phyloP scores from a whole-genome alignment of 1,139 yeast genomes.

The Diutina scorzettiae region DNA sequence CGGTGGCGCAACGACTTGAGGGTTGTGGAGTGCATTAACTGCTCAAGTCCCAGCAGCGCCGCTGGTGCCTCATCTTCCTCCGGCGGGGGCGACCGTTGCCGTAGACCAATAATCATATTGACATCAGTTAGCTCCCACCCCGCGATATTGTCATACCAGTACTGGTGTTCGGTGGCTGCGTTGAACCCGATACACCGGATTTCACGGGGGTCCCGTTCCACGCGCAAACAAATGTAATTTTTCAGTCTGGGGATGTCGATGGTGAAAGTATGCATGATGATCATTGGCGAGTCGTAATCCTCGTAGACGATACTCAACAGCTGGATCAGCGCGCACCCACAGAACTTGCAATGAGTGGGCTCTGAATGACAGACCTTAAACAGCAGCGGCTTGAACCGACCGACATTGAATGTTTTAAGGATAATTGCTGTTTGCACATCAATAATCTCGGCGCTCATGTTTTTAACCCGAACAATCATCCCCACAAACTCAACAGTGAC shows the following conservation, averaged over 20 bases:
- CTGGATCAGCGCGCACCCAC: conserved; percentile 77
- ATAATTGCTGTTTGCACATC: conserved; percentile 72
- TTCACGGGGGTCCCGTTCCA: conserved; percentile 86
- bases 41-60: neutral
- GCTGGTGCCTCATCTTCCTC: neutral
- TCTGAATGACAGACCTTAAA: conserved; percentile 67
- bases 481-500: conserved; percentile 56
- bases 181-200: conserved; percentile 80
- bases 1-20: neutral
- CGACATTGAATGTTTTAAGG: conserved; percentile 43
- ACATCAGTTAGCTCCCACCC: conserved; percentile 73
- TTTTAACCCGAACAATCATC: conserved; percentile 49
- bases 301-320: conserved; percentile 64
- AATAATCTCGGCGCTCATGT: conserved; percentile 47
- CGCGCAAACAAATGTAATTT: conserved; percentile 71
- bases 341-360: conserved; percentile 80
- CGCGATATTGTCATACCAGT: conserved; percentile 54
- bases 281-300: conserved; percentile 41
- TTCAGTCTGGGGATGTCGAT: conserved; percentile 61
- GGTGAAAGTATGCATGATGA: conserved; percentile 62
- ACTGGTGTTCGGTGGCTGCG: conserved; percentile 58
- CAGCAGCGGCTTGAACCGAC: conserved; percentile 47
- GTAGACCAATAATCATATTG: conserved; percentile 55
- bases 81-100: neutral
- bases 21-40: neutral